Percentiles rank a stretch among this genome's conserved stretches.
These are phyloP conservation scores for Aspergillus pseudoglaucus DNA, from an alignment of 2,329 filamentous ascomycete species.

Conservation along the genomic window DNA sequence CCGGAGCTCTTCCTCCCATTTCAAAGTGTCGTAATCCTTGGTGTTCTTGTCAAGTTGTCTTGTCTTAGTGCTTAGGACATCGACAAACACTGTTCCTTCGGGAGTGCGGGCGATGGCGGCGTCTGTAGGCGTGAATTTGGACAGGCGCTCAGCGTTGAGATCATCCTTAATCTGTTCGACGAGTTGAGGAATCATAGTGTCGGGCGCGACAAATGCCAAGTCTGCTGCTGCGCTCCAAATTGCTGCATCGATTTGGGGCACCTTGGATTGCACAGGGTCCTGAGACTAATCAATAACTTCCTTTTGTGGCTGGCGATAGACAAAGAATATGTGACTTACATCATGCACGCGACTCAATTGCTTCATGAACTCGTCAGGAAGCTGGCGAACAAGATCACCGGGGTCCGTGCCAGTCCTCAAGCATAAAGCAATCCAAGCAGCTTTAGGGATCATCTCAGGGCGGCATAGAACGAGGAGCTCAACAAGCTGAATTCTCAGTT, in stretches of 20 bases:
- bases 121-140: constrained; percentile 73
- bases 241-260: constrained; percentile 50
- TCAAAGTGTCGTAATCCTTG: constrained; percentile 91
- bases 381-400: constrained; percentile 63
- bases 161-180: constrained; percentile 68
- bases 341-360: constrained; percentile 57
- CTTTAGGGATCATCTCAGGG: constrained; percentile 66
- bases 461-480: constrained; percentile 72
- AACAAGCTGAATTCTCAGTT: constrained; percentile 65
- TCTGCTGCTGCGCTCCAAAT: constrained; percentile 83
- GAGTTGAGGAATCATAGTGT: constrained; percentile 68
- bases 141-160: constrained; percentile 63
- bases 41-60: constrained; percentile 75
- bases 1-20: constrained; percentile 93
- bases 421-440: constrained; percentile 85
- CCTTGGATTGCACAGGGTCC: constrained; percentile 29
- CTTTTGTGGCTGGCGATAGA: not conserved
- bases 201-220: constrained; percentile 86
- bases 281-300: constrained; percentile 6
- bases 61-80: constrained; percentile 80
- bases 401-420: constrained; percentile 76
- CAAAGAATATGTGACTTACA: constrained; percentile 37
- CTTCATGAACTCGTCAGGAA: constrained; percentile 58
- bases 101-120: constrained; percentile 89
- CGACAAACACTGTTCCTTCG: constrained; percentile 80